These are phyloP conservation scores for Annona cherimola DNA, from an alignment of 164 flowering plant species.

Conservation along the genomic window DNA sequence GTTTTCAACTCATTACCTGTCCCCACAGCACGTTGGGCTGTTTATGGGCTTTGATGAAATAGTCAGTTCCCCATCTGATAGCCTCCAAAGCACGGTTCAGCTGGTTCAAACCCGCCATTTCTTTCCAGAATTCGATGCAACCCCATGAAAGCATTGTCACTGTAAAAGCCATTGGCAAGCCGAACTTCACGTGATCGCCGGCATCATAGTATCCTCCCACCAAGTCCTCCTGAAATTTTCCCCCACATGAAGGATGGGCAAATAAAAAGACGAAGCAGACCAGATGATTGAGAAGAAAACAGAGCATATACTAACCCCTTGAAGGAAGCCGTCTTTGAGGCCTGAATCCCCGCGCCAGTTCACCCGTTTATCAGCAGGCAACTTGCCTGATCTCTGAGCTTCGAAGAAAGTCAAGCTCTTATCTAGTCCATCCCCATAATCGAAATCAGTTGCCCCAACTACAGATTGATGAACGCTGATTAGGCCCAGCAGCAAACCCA, in stretches of 20 bases:
- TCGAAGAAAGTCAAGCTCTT: slow-evolving; percentile 68
- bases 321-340: slow-evolving; percentile 52
- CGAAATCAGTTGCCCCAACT: slow-evolving; percentile 11
- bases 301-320: slow-evolving; percentile 38
- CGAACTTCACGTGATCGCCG: slow-evolving; percentile 89
- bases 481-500: neutral
- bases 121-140: slow-evolving; percentile 45
- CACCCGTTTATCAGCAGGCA: slow-evolving; percentile 43
- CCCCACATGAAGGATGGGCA: no score
- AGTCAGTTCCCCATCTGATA: slow-evolving; percentile 82
- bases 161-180: slow-evolving; percentile 75
- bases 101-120: slow-evolving; percentile 40
- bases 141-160: slow-evolving; percentile 84
- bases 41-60: slow-evolving; percentile 66
- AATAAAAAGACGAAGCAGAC: neutral
- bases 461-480: neutral
- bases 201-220: slow-evolving; percentile 95
- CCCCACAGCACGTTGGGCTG: slow-evolving; percentile 63
- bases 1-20: slow-evolving; percentile 30
- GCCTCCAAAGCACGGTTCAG: slow-evolving; percentile 47
- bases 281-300: neutral
- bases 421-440: slow-evolving; percentile 59
- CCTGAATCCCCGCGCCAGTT: slow-evolving; percentile 79
- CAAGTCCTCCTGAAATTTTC: slow-evolving; percentile 53
- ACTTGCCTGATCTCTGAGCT: slow-evolving; percentile 79